Evolutionary conservation across 345 rosid genomes (phyloP).

Genomic region (Brassica incana): DNA sequence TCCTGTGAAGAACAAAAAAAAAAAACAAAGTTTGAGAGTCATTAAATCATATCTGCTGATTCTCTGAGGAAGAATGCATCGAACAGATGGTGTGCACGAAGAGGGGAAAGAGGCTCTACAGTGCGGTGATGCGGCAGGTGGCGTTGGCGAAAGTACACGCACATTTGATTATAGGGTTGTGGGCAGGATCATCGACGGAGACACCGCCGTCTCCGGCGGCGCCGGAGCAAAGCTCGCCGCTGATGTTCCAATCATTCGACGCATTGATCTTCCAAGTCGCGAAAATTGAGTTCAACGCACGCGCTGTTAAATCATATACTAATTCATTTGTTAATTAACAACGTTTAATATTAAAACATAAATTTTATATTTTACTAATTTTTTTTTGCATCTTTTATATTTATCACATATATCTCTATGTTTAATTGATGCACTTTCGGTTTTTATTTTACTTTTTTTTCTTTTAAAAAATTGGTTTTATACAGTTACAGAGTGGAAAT

Average conservation of each 20-base stretch:
- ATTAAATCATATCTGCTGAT: not conserved
- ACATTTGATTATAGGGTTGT: constrained; percentile 59
- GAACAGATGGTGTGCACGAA: constrained; percentile 21
- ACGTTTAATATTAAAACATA: too few species aligned
- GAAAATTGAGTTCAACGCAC: constrained; percentile 33
- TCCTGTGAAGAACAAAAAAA: constrained; percentile 30
- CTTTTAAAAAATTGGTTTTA: too few species aligned
- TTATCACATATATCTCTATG: too few species aligned
- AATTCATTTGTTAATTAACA: too few species aligned
- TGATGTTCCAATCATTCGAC: constrained; percentile 46
- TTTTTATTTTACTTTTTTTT: too few species aligned
- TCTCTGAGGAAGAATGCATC: not conserved
- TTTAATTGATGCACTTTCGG: too few species aligned
- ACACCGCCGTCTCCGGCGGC: constrained; percentile 34
- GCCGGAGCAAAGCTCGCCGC: constrained; percentile 62
- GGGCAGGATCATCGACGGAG: not conserved
- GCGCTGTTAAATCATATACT: constrained; percentile 16
- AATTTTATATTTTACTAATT: too few species aligned
- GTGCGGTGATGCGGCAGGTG: constrained; percentile 39
- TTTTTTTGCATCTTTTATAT: too few species aligned
- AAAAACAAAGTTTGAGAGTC: too few species aligned
- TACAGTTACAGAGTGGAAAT: too few species aligned
- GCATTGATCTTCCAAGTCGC: constrained; percentile 16
- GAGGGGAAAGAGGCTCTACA: constrained; percentile 10
- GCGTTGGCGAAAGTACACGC: constrained; percentile 40